A percentile compares a stretch with the other conserved stretches of the same genome.
These are phyloP conservation scores for Typha latifolia DNA, from an alignment of 176 grass and related monocot species.

Conservation along the genomic window DNA sequence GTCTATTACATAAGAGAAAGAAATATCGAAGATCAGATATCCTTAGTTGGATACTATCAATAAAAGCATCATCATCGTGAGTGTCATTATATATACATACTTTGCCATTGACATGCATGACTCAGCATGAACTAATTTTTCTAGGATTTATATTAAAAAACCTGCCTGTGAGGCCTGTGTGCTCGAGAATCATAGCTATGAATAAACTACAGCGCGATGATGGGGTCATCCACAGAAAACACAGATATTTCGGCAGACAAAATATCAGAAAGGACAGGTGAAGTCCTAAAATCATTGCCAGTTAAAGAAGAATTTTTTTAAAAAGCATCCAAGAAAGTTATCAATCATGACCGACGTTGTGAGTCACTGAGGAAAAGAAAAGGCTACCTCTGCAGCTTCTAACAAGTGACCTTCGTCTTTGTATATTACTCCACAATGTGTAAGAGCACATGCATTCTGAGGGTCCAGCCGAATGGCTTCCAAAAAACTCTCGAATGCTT, in stretches of 20 bases:
- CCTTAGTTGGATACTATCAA: not conserved
- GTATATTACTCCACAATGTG: constrained; percentile 86
- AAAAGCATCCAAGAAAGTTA: not conserved
- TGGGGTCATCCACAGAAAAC: too few species aligned
- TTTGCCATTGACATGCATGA: not conserved
- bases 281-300: not conserved
- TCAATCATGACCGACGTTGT: not conserved
- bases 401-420: constrained; percentile 93
- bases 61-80: not conserved
- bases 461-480: constrained; percentile 63
- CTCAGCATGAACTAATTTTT: too few species aligned
- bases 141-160: too few species aligned
- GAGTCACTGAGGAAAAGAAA: not conserved
- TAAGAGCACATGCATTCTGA: constrained; percentile 70
- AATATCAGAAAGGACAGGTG: not conserved
- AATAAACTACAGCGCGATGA: not conserved
- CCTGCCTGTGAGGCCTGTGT: too few species aligned
- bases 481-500: constrained; percentile 62
- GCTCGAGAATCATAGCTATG: not conserved
- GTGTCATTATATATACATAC: not conserved
- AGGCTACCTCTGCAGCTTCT: constrained; percentile 79
- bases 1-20: not conserved
- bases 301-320: not conserved
- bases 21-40: not conserved
- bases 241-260: too few species aligned